Base-by-base conservation (phyloP, 2,329 filamentous ascomycete genomes). In the Penicillium sp. region DNA sequence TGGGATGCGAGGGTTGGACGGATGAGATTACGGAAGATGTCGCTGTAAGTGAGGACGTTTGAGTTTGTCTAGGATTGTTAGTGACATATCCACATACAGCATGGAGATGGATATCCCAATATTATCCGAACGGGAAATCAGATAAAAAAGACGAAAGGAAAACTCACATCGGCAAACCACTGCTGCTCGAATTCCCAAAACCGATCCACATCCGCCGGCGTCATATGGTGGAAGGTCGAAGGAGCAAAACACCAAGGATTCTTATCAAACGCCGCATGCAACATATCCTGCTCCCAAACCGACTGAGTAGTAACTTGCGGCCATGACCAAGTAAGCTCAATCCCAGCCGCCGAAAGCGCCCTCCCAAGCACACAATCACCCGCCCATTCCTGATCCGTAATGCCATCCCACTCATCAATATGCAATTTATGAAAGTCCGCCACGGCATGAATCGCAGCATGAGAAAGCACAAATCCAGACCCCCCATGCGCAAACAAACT, bases 401-500 rank as follows among this genome's bases (percentile, higher is more conserved):
- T 69, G 7, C 69, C 64, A 45, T 80, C 73, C 69, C 77, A 78
- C 16, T 71, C 68, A 16, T 73, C 63, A 5, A 75, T 61, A 33
- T 77, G 68, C 14, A 63, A 51, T 8, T 68, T 65, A 50, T 77
- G 77, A 37, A 76, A 73, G 19, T 75, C 66, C 5, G 75, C 72
- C 8, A 78, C 67, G 26, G 63, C 69, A 55, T 72, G 67, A 69
- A 82, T 71, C 1, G 79, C 80, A 14, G 75, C 63, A 12, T 74
- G 69, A 0, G 80, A 83, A 5, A 83, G 61, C 3, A 79, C 71
- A 57, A 82, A 78, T 0, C 80, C 80, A 0, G 73, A 76, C 6
- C 80, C 80, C 3, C 79, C 79, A 42, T 82, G 76, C 4, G 75
- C 78, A 60, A 82, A 82, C 1, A 78, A 58, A 1, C 73, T 67